These are phyloP conservation scores for Auricularia auricula-judae DNA, from an alignment of 768 basidiomycete species.

Conservation along the genomic window DNA sequence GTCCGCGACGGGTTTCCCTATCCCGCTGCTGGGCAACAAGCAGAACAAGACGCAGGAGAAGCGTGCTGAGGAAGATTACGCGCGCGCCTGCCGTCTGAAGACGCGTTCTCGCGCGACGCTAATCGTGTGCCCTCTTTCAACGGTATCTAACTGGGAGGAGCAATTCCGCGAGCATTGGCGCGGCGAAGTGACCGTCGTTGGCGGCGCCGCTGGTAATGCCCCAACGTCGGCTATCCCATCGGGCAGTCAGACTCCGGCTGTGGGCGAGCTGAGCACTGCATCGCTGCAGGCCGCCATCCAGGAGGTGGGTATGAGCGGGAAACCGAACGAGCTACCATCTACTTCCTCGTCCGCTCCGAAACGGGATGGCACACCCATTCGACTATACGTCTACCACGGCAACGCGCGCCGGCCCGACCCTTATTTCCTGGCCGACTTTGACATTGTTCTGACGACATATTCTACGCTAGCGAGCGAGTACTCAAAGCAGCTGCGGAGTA, in stretches of 20 bases:
- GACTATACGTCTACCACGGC: constrained; percentile 94
- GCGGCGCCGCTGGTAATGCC: constrained; percentile 36
- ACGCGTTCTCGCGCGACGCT: constrained; percentile 79
- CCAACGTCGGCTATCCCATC: background rate
- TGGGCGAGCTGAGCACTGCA: background rate
- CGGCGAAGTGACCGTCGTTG: constrained; percentile 73
- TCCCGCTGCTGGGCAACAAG: constrained; percentile 32
- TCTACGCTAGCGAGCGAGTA: constrained; percentile 91
- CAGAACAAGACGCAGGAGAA: constrained; percentile 67
- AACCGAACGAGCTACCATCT: background rate
- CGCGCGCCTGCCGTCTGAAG: constrained; percentile 67
- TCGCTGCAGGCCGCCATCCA: background rate
- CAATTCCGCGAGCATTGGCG: constrained; percentile 97
- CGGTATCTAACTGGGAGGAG: constrained; percentile 97
- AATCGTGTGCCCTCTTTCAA: constrained; percentile 94
- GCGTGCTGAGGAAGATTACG: constrained; percentile 53
- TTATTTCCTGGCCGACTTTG: constrained; percentile 83
- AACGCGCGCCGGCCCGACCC: constrained; percentile 78
- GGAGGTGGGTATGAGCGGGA: constrained; percentile 2
- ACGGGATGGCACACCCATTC: constrained; percentile 44
- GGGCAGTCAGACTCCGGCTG: background rate
- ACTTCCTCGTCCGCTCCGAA: constrained; percentile 19
- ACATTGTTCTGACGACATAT: constrained; percentile 96
- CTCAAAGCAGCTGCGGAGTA: constrained; percentile 73
- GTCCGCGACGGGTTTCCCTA: constrained; percentile 17